These are phyloP conservation scores for Hymenoscyphus albidus DNA, from an alignment of 2,329 filamentous ascomycete species.

Conservation along the genomic window DNA sequence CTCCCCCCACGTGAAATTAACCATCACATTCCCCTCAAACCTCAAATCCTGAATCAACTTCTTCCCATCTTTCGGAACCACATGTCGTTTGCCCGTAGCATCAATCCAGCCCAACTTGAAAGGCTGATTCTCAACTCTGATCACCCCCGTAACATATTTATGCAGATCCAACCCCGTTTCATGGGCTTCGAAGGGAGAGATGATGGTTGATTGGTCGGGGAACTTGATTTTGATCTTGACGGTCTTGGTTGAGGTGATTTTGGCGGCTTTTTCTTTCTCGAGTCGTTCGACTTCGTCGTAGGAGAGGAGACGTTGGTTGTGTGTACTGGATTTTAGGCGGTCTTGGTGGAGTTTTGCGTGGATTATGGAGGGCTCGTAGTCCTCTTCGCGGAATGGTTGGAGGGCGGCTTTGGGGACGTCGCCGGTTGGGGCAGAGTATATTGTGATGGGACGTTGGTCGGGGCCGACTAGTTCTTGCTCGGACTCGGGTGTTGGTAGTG, in stretches of 20 bases:
- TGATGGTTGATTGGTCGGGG: slow-evolving; percentile 77
- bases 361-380: slow-evolving; percentile 71
- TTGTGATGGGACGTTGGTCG: slow-evolving; percentile 51
- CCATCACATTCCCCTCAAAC: slow-evolving; percentile 65
- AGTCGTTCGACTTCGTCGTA: slow-evolving; percentile 76
- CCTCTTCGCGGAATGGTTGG: slow-evolving; percentile 62
- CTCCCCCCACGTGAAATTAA: slow-evolving; percentile 74
- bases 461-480: slow-evolving; percentile 28
- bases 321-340: slow-evolving; percentile 55
- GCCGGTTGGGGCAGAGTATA: slow-evolving; percentile 76
- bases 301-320: slow-evolving; percentile 75
- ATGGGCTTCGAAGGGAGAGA: slow-evolving; percentile 63
- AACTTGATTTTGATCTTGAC: slow-evolving; percentile 79
- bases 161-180: slow-evolving; percentile 73
- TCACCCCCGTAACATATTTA: slow-evolving; percentile 66
- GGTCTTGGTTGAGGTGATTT: slow-evolving; percentile 60
- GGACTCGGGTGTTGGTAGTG: not conserved
- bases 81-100: slow-evolving; percentile 34
- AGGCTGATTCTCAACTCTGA: slow-evolving; percentile 58
- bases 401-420: slow-evolving; percentile 72
- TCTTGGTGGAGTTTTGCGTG: slow-evolving; percentile 74
- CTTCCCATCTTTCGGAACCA: slow-evolving; percentile 43
- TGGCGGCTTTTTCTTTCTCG: slow-evolving; percentile 61
- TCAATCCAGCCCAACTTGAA: slow-evolving; percentile 57
- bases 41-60: slow-evolving; percentile 70